These are phyloP conservation scores for Artemisia argyi DNA, from an alignment of 129 eudicot genomes.

Conservation along the genomic window DNA sequence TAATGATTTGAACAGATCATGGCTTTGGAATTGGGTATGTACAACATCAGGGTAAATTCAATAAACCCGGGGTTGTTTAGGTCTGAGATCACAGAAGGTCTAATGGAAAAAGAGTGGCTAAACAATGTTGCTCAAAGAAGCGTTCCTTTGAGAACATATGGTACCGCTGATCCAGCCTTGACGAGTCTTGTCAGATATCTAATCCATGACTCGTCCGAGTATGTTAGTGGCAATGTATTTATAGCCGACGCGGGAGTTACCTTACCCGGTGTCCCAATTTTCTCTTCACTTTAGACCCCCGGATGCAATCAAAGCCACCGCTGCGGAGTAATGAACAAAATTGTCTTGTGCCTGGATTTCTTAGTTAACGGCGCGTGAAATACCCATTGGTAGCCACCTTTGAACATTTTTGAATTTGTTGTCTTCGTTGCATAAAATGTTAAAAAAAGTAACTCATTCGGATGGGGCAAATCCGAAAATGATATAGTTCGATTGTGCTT, in stretches of 20 bases:
- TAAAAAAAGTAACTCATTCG: too few relatives aligned
- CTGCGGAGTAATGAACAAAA: background rate
- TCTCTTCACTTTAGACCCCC: constrained; percentile 60
- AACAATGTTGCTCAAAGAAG: constrained; percentile 50
- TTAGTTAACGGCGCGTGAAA: too few relatives aligned
- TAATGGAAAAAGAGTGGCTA: constrained; percentile 61
- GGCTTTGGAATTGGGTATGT: constrained; percentile 62
- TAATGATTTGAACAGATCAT: constrained; percentile 41
- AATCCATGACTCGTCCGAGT: constrained; percentile 59
- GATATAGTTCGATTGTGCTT: too few relatives aligned
- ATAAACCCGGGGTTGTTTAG: constrained; percentile 67
- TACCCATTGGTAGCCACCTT: too few relatives aligned
- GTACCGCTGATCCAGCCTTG: constrained; percentile 67
- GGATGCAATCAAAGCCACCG: background rate
- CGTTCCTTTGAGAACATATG: constrained; percentile 51
- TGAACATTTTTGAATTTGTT: too few relatives aligned
- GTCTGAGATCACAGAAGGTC: constrained; percentile 73
- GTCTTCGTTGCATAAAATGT: too few relatives aligned
- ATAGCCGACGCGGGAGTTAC: constrained; percentile 73
- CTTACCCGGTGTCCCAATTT: constrained; percentile 77
- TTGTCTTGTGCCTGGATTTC: too few relatives aligned
- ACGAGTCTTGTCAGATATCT: constrained; percentile 58
- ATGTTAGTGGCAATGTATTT: constrained; percentile 61
- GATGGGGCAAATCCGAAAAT: too few relatives aligned
- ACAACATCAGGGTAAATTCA: constrained; percentile 72